phyloP scores from a whole-genome alignment of 352 stramenopile species.

The Globisporangium apiculatum region DNA sequence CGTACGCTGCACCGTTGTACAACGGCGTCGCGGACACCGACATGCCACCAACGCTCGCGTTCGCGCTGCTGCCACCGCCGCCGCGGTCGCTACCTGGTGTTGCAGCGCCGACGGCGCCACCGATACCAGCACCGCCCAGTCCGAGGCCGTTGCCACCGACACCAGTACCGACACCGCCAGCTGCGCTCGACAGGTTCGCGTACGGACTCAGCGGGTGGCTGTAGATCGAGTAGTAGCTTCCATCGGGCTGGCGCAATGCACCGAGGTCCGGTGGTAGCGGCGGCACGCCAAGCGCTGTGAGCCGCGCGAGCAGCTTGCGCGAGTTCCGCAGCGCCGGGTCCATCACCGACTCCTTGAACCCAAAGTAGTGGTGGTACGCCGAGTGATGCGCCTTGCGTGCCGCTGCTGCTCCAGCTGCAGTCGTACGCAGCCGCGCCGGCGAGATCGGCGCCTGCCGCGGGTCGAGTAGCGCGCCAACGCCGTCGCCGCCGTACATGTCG shows the following conservation, averaged over 20 bases:
- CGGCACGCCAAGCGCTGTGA: constrained; percentile 90
- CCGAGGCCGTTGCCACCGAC: no score
- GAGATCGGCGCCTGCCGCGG: constrained; percentile 40
- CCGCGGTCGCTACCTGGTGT: constrained; percentile 24
- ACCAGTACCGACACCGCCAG: background rate
- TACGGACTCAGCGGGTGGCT: constrained; percentile 62
- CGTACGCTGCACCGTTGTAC: constrained; percentile 12
- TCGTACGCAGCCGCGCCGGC: constrained; percentile 47
- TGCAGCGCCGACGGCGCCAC: constrained; percentile 6
- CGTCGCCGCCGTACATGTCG: constrained; percentile 71
- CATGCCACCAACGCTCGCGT: constrained; percentile 8
- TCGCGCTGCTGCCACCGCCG: constrained; percentile 5
- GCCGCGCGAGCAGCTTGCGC: constrained; percentile 82
- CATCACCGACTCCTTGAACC: constrained; percentile 76
- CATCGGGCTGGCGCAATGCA: constrained; percentile 59
- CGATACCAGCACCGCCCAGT: background rate
- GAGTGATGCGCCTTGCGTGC: constrained; percentile 30
- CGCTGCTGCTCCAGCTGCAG: constrained; percentile 19
- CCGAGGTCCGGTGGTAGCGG: constrained; percentile 89
- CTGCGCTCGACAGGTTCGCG: constrained; percentile 20
- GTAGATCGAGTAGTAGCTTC: constrained; percentile 74
- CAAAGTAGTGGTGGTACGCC: constrained; percentile 64
- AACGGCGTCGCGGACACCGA: constrained; percentile 19
- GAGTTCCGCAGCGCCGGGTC: constrained; percentile 75
- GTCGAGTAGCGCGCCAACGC: constrained; percentile 48